phyloP scores from a whole-genome alignment of 1,139 yeast genomes.

The Oligophagozyma castellii region DNA sequence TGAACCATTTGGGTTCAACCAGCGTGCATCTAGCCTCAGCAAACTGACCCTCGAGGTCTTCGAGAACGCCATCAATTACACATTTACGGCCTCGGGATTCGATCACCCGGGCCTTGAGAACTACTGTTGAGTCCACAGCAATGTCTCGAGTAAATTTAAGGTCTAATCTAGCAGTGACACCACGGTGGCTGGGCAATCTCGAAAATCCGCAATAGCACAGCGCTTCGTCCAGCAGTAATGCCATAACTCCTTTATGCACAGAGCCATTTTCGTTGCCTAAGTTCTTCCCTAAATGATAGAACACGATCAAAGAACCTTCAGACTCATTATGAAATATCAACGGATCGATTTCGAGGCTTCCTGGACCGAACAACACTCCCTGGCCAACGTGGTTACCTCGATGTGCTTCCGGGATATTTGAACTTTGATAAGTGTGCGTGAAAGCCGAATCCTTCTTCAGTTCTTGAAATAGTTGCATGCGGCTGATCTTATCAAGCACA shows the following conservation, averaged over 20 bases:
- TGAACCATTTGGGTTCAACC: slow-evolving; percentile 75
- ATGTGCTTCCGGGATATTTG: slow-evolving; percentile 46
- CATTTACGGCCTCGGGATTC: slow-evolving; percentile 72
- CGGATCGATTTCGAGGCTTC: slow-evolving; percentile 55
- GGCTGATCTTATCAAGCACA: slow-evolving; percentile 12
- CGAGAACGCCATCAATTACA: slow-evolving; percentile 51
- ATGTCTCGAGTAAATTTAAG: slow-evolving; percentile 55
- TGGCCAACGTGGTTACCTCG: slow-evolving; percentile 49
- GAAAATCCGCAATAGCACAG: slow-evolving; percentile 82
- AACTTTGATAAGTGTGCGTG: slow-evolving; percentile 16
- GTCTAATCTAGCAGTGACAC: slow-evolving; percentile 77
- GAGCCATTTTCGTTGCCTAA: slow-evolving; percentile 51
- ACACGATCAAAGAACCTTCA: slow-evolving; percentile 39
- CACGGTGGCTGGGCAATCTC: slow-evolving; percentile 64
- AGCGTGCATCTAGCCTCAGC: slow-evolving; percentile 42
- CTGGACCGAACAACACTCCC: slow-evolving; percentile 51
- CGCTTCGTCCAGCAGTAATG: slow-evolving; percentile 78
- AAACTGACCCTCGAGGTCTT: slow-evolving; percentile 26
- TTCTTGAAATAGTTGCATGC: slow-evolving; percentile 7
- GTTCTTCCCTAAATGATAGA: slow-evolving; percentile 57
- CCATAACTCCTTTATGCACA: slow-evolving; percentile 76
- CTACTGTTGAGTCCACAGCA: slow-evolving; percentile 51
- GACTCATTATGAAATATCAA: slow-evolving; percentile 36
- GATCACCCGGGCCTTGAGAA: slow-evolving; percentile 53
- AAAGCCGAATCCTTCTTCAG: slow-evolving; percentile 8